Evolutionary conservation across 495 filamentous ascomycete genomes (phyloP), one percentile per base, ranked within the genome.

Genomic region (Ascobolus immersus): DNA sequence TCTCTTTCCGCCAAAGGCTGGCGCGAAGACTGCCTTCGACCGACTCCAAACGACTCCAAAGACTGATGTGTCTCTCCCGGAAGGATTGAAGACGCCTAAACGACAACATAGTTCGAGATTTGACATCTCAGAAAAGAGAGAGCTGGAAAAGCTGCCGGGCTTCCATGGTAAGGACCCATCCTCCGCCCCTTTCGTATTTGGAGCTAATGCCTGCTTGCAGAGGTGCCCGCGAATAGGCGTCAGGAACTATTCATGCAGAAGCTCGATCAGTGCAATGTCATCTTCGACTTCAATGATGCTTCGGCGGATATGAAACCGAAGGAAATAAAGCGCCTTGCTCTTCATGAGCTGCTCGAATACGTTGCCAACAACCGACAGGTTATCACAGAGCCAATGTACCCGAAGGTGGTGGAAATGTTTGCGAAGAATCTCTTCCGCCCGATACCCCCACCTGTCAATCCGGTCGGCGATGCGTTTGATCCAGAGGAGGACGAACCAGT

Each of bases 181-280:
- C 15, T 10, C n/a, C n/a, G 12, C 12, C 8, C 14, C 17, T 20
- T 20, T 5, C n/a, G 9, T 9, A 10, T 28, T 13, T 24, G 27
- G 17, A 21, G 22, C 15, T 35, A 21, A 9, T 40, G 12, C 34
- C 26, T 38, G 10, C 10, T n/a, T 3, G 18, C 4, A 50, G 86
- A 99, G 55, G 86, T 94, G 31, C 73, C 84, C 7, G 89, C 86
- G 13, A 82, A 90, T 41, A 69, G 81, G 22, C 74, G 86, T 33
- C 84, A 99, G 57, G 86, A 94, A 27, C 65, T 99, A 12, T 99
- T 99, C 58, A 92, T 99, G 84, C 81, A 94, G 52, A 99, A 99
- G 64, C 89, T 99, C 47, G 86, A 94, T 48, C 86, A 99, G 54
- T 99, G 86, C 61, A 99, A 99, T 49, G 89, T 99, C 55, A 99